Base-by-base conservation (phyloP, 2,329 filamentous ascomycete genomes). In the Colletotrichum noveboracense region DNA sequence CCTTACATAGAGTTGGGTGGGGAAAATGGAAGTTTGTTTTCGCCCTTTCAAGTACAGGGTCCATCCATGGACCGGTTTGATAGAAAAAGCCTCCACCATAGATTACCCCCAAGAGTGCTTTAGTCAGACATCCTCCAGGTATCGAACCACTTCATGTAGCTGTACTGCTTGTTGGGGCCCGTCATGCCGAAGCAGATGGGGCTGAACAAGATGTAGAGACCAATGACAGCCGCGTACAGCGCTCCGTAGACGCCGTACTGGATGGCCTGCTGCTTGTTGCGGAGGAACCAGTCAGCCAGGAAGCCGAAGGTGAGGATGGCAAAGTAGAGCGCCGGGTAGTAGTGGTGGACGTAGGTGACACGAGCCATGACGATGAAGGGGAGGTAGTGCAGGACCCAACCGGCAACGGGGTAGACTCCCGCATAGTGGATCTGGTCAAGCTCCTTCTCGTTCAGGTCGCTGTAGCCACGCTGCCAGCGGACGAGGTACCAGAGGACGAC, bases 271-370 rank as follows among this genome's bases (percentile, higher is more conserved):
- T 89, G 90, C 78, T 95, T 88, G 80, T 91, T 93, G 78, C 93
- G 90, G 62, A 95, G 91, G 77, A 93, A 88, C 93, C 95, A 98
- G 85, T 98, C 96, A 71, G 94, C 87, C 79, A 96, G 91, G 90
- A 99, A 99, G 70, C 96, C 96, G 77, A 96, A 92, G 18, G 91
- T 92, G 61, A 99, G 88, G 78, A 99, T 98, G 80, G 97, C 96
- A 84, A 98, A 99, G 89, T 98, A 99, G 13, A 99, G 91, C 12
- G 97, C 97, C 13, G 97, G 97, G 85, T 98, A 99, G 89, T 99
- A 99, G 88, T 99, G 97, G 85, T 99, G 97, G 70, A 99, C 97
- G 82, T 99, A 99, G 18, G 97, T 99, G 76, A 99, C 97, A 89
- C 97, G 95, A 13, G 96, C 97, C 97, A 99, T 99, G 82, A 97